A percentile compares a stretch with the other conserved stretches of the same genome.
Evolutionary conservation across 768 basidiomycete species (phyloP).

Genomic region (Lentinula raphanica): DNA sequence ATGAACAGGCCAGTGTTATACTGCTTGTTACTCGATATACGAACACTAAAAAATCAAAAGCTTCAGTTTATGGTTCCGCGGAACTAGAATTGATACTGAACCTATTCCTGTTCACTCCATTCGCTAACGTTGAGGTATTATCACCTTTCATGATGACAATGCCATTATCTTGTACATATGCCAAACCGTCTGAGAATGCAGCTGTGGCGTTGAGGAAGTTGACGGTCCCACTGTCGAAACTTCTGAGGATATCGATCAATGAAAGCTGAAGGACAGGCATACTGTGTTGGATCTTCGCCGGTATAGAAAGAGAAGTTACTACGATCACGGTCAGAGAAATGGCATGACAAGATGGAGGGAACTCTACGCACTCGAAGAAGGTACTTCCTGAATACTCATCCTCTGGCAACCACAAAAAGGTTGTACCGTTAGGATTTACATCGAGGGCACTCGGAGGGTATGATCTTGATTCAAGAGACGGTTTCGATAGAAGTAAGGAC

Average conservation of each 20-base stretch:
- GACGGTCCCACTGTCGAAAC: slow-evolving; percentile 54
- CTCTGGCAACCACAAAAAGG: slow-evolving; percentile 60
- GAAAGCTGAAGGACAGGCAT: slow-evolving; percentile 17
- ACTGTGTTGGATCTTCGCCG: slow-evolving; percentile 66
- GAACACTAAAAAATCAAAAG: slow-evolving; percentile 46
- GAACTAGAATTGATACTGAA: slow-evolving; percentile 16
- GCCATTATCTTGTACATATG: slow-evolving; percentile 51
- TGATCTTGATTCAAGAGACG: background rate
- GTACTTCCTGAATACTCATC: slow-evolving; percentile 61
- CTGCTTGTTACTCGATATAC: slow-evolving; percentile 58
- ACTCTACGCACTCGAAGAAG: slow-evolving; percentile 63
- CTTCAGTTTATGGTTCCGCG: background rate
- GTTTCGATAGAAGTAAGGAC: background rate
- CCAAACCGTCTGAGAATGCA: slow-evolving; percentile 51
- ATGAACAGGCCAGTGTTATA: slow-evolving; percentile 82
- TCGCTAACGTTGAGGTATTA: slow-evolving; percentile 48
- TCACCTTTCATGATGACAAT: slow-evolving; percentile 77
- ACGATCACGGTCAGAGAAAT: background rate
- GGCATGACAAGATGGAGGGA: background rate
- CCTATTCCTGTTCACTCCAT: slow-evolving; percentile 61
- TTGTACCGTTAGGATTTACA: slow-evolving; percentile 40
- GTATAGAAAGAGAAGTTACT: slow-evolving; percentile 60
- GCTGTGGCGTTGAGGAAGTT: slow-evolving; percentile 58
- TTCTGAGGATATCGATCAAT: slow-evolving; percentile 13
- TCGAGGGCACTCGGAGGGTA: slow-evolving; percentile 20